Percentiles rank a stretch among this genome's conserved stretches.
Evolutionary conservation across 2,329 filamentous ascomycete species (phyloP).

Genomic region (Gaeumannomyces tritici): DNA sequence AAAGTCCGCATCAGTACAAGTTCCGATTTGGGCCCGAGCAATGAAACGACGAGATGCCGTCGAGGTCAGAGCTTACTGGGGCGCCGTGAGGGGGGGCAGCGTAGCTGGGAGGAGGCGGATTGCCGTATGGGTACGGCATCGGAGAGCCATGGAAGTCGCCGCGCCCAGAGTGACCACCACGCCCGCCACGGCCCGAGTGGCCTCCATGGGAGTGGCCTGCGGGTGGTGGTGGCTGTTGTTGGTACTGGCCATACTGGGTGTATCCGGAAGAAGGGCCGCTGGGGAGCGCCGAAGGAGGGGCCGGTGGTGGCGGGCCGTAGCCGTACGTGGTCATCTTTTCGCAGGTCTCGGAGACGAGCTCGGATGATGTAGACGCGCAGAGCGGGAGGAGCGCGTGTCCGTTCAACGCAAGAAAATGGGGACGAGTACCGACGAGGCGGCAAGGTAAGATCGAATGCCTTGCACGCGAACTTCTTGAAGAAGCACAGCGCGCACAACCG

Average conservation of each 20-base stretch:
- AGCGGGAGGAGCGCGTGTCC: neutral
- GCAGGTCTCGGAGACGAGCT: neutral
- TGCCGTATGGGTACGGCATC: slow-evolving; percentile 32
- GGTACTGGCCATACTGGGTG: slow-evolving; percentile 26
- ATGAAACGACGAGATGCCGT: neutral
- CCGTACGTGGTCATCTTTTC: slow-evolving; percentile 38
- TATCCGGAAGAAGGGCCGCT: slow-evolving; percentile 24
- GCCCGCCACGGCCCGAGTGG: slow-evolving; percentile 17
- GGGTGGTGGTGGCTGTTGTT: slow-evolving; percentile 17
- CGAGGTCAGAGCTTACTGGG: neutral
- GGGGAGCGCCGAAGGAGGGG: slow-evolving; percentile 24
- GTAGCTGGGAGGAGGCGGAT: slow-evolving; percentile 19
- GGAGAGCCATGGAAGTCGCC: slow-evolving; percentile 30
- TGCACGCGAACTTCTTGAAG: neutral
- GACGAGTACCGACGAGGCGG: neutral
- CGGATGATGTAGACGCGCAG: neutral
- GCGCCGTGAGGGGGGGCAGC: slow-evolving; percentile 22
- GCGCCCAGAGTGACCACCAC: slow-evolving; percentile 29
- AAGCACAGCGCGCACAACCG: neutral
- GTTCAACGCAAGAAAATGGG: neutral
- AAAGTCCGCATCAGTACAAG: slow-evolving; percentile 19
- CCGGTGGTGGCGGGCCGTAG: slow-evolving; percentile 44
- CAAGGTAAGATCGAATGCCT: neutral
- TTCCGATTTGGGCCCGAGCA: neutral
- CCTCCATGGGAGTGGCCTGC: slow-evolving; percentile 5